Conservation (phyloP, 495 filamentous ascomycete species). For the Pyronema omphalodes region DNA sequence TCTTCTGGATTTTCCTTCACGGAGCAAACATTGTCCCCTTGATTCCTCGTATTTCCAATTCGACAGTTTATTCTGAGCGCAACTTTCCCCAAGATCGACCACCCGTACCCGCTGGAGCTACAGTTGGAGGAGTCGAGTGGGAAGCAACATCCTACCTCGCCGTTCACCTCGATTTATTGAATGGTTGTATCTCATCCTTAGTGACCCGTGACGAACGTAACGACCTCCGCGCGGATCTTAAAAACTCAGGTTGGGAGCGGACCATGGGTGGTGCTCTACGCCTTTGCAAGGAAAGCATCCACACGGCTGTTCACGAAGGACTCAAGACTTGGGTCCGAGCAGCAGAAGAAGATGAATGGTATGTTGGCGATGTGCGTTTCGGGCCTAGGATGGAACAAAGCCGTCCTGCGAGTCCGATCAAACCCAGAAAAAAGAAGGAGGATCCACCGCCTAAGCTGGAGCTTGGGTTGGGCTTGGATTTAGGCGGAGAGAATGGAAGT, state of each 20-base stretch:
- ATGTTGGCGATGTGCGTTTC: slow-evolving; percentile 25
- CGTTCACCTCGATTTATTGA: slow-evolving; percentile 78
- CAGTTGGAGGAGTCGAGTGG: slow-evolving; percentile 97
- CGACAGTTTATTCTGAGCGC: slow-evolving; percentile 37
- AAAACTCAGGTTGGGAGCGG: slow-evolving; percentile 80
- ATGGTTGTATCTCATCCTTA: slow-evolving; percentile 73
- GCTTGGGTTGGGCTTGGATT: neutral
- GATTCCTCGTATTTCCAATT: slow-evolving; percentile 4
- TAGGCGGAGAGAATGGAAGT: neutral
- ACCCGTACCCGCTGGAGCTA: slow-evolving; percentile 84
- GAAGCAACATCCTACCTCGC: slow-evolving; percentile 94
- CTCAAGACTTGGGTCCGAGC: slow-evolving; percentile 81
- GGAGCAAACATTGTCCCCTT: slow-evolving; percentile 61
- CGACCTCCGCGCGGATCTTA: slow-evolving; percentile 51
- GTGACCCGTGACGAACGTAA: slow-evolving; percentile 59
- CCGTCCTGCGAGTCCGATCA: neutral
- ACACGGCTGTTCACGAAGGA: slow-evolving; percentile 65
- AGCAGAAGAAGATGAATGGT: slow-evolving; percentile 73
- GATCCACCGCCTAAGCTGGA: slow-evolving; percentile 3
- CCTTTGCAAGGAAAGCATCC: slow-evolving; percentile 95
- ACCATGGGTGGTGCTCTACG: slow-evolving; percentile 66
- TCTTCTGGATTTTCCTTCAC: slow-evolving; percentile 98
- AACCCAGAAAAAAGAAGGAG: slow-evolving; percentile 1
- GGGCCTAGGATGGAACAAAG: slow-evolving; percentile 12
- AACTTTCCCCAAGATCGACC: slow-evolving; percentile 80